These are phyloP conservation scores for Vinca minor DNA, from an alignment of 257 asterid genomes.

Conservation along the genomic window DNA sequence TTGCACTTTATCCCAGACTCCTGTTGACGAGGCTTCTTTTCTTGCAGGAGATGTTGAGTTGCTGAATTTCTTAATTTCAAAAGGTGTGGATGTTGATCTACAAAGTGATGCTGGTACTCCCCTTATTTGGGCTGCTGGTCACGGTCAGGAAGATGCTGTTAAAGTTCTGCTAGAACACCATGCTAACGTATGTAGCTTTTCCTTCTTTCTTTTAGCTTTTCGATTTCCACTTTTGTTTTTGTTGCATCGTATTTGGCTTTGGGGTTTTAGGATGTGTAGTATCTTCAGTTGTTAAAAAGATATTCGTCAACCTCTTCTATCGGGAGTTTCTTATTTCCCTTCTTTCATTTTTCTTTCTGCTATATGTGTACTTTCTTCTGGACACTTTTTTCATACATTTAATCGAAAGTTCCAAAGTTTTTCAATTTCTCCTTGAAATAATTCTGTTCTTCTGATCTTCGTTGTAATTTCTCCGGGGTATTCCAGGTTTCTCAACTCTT, in stretches of 20 bases:
- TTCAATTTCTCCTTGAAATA: background rate
- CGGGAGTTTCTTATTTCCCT: background rate
- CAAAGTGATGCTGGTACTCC: slow-evolving; percentile 94
- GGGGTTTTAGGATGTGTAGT: background rate
- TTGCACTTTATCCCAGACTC: background rate
- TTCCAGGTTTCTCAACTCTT: background rate
- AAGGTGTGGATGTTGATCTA: slow-evolving; percentile 58
- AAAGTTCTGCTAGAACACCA: slow-evolving; percentile 63
- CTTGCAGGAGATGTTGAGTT: slow-evolving; percentile 69
- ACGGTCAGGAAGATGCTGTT: slow-evolving; percentile 70
- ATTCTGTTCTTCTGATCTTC: background rate
- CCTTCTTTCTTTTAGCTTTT: background rate
- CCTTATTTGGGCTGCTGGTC: slow-evolving; percentile 98
- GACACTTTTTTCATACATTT: background rate
- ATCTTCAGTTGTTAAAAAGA: background rate
- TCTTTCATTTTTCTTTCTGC: background rate
- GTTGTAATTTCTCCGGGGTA: background rate
- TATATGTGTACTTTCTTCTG: background rate
- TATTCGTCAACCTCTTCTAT: background rate
- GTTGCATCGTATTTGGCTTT: background rate
- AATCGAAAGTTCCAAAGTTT: background rate
- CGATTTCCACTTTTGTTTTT: background rate
- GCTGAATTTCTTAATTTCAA: slow-evolving; percentile 50
- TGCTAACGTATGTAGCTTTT: slow-evolving; percentile 55
- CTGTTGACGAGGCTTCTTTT: slow-evolving; percentile 10